Percentiles rank a stretch among this genome's conserved stretches.
Conservation (phyloP, 129 eudicot genomes). For the Helianthus tuberosus region DNA sequence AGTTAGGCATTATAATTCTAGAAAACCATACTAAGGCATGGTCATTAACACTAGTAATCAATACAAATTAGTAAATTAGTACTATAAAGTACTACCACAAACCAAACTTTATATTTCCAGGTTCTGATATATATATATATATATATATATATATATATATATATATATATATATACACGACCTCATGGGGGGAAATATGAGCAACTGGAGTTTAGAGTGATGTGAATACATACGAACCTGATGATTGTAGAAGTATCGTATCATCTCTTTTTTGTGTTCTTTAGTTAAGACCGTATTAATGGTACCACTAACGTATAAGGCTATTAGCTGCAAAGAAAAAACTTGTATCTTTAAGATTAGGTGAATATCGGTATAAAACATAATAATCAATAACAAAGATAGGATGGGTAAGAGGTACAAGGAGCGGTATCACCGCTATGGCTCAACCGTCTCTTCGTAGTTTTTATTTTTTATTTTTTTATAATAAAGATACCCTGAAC, state of each 20-base stretch:
- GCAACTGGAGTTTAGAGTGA: neutral
- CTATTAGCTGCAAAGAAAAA: conserved; percentile 23
- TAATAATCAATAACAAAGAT: too few relatives aligned
- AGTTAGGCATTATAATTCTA: too few relatives aligned
- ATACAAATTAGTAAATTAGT: too few relatives aligned
- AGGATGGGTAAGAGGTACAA: too few relatives aligned
- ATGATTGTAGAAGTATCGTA: conserved; percentile 35
- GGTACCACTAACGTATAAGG: conserved; percentile 35
- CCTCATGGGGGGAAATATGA: neutral
- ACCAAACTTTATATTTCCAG: neutral
- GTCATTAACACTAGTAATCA: too few relatives aligned
- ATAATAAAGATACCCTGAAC: too few relatives aligned
- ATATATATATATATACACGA: neutral
- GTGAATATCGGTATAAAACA: neutral
- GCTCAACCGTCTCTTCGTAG: too few relatives aligned
- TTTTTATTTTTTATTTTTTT: too few relatives aligned
- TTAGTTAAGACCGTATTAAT: neutral
- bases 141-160: neutral
- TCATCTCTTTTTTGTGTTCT: conserved; percentile 32
- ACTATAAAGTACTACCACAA: neutral
- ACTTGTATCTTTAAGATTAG: neutral
- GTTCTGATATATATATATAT: neutral
- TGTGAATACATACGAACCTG: conserved; percentile 4
- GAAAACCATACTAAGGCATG: too few relatives aligned
- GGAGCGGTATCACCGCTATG: too few relatives aligned